These are phyloP conservation scores for Chaetomium olivaceum DNA, from an alignment of 2,329 filamentous ascomycete genomes.

Conservation along the genomic window DNA sequence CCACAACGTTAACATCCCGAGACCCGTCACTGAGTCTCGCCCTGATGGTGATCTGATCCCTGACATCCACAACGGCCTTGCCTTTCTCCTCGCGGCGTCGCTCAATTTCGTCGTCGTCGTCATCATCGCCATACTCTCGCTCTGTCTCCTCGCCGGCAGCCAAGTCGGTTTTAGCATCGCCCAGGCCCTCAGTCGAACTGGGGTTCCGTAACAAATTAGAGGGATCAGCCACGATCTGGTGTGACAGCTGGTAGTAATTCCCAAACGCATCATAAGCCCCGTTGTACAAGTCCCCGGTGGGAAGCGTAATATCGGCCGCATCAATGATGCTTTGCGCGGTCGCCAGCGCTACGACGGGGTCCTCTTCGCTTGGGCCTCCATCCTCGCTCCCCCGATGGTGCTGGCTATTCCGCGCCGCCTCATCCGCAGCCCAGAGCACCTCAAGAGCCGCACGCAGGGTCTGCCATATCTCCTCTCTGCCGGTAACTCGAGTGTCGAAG, in stretches of 20 bases:
- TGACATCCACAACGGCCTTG: constrained; percentile 49
- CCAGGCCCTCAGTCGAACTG: constrained; percentile 27
- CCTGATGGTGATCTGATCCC: constrained; percentile 55
- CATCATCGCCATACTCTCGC: constrained; percentile 16
- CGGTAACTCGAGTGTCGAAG: constrained; percentile 86
- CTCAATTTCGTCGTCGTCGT: constrained; percentile 29
- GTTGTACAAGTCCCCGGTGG: constrained; percentile 69
- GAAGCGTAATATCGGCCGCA: constrained; percentile 73
- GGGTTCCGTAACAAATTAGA: constrained; percentile 49
- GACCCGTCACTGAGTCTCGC: constrained; percentile 67
- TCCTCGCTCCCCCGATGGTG: constrained; percentile 16
- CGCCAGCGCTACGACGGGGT: constrained; percentile 48
- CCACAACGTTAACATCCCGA: constrained; percentile 60
- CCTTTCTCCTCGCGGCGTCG: constrained; percentile 53
- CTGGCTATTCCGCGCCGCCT: constrained; percentile 28
- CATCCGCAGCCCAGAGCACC: constrained; percentile 62
- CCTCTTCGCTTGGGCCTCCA: constrained; percentile 38
- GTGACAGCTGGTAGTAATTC: constrained; percentile 67
- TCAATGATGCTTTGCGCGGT: constrained; percentile 80
- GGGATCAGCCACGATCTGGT: constrained; percentile 69
- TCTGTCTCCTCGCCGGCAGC: constrained; percentile 29
- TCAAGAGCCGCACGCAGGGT: constrained; percentile 69
- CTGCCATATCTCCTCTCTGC: constrained; percentile 76
- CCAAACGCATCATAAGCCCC: constrained; percentile 72
- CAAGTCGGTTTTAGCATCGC: constrained; percentile 29